Evolutionary conservation across 208 protist genomes (phyloP).

Genomic region (Trypanosoma brucei): DNA sequence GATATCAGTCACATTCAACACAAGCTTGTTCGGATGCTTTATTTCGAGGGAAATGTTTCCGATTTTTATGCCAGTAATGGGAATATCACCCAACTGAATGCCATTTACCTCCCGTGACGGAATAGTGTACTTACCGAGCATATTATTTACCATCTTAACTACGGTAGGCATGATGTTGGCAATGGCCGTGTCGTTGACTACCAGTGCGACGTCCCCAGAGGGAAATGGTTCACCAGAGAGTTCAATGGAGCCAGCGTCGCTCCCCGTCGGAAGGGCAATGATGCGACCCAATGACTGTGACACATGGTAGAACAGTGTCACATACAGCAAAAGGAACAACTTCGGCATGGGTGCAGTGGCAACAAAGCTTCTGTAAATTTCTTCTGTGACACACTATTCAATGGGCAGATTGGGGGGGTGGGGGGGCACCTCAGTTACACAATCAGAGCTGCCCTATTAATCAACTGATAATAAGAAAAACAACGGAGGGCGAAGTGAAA

Average conservation of each 20-base stretch:
- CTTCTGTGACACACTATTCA: too few species aligned
- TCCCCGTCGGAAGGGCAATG: background rate
- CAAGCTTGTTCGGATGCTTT: conserved; percentile 26
- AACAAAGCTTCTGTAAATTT: too few species aligned
- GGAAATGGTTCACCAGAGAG: background rate
- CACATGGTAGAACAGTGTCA: too few species aligned
- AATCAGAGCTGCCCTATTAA: too few species aligned
- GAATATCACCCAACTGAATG: conserved; percentile 40
- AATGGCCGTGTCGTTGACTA: conserved; percentile 7
- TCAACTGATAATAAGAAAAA: too few species aligned
- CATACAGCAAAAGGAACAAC: too few species aligned
- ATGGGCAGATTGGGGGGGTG: too few species aligned
- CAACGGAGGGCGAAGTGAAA: too few species aligned
- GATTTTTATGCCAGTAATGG: conserved; percentile 33
- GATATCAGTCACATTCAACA: conserved; percentile 21
- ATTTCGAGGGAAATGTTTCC: conserved; percentile 15
- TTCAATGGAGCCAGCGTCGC: background rate
- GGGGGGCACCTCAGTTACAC: too few species aligned
- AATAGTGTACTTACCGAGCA: conserved; percentile 3
- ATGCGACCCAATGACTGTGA: background rate
- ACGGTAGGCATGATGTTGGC: conserved; percentile 13
- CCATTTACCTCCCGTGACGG: conserved; percentile 31
- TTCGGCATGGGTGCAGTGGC: too few species aligned
- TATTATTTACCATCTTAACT: conserved; percentile 16
- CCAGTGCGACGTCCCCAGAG: conserved; percentile 4